phyloP scores from a whole-genome alignment of 2,329 filamentous ascomycete species.

The Aspergillus novofumigatus region DNA sequence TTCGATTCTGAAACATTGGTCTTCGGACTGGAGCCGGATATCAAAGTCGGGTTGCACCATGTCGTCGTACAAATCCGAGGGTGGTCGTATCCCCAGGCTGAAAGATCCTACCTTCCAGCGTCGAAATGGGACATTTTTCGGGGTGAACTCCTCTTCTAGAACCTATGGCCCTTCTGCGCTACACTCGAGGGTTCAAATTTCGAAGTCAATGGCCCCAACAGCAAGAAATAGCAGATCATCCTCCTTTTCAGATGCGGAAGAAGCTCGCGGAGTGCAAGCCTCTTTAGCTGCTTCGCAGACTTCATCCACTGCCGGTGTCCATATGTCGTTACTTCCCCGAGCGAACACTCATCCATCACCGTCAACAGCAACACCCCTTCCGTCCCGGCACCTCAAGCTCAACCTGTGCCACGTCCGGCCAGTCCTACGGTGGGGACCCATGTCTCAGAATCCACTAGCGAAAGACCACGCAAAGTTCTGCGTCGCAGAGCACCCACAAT shows the following conservation, averaged over 20 bases:
- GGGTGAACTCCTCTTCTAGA: slow-evolving; percentile 17
- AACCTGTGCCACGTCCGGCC: slow-evolving; percentile 2
- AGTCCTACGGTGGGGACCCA: slow-evolving; percentile 7
- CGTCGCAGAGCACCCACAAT: slow-evolving; percentile 41
- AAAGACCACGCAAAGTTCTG: slow-evolving; percentile 36
- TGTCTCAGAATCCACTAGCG: slow-evolving; percentile 15
- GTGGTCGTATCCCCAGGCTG: slow-evolving; percentile 27
- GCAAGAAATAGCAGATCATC: slow-evolving; percentile 22
- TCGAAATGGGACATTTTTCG: slow-evolving; percentile 22
- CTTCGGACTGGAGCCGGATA: slow-evolving; percentile 24
- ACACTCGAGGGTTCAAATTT: slow-evolving; percentile 25
- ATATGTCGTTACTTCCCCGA: slow-evolving; percentile 28
- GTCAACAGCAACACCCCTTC: slow-evolving; percentile 5
- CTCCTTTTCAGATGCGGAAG: slow-evolving; percentile 28
- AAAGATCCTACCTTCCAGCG: slow-evolving; percentile 21
- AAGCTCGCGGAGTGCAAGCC: slow-evolving; percentile 15
- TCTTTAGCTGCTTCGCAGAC: slow-evolving; percentile 16
- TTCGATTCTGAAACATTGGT: slow-evolving; percentile 23
- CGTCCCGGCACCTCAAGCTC: slow-evolving; percentile 1
- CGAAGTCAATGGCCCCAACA: slow-evolving; percentile 19
- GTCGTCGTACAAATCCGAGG: slow-evolving; percentile 33
- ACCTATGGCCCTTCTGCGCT: slow-evolving; percentile 14
- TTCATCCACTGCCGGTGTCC: slow-evolving; percentile 20
- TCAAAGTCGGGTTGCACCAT: slow-evolving; percentile 29
- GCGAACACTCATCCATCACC: slow-evolving; percentile 21